These are phyloP conservation scores for Penicillium angulare DNA, from an alignment of 495 filamentous ascomycete genomes.

Conservation along the genomic window DNA sequence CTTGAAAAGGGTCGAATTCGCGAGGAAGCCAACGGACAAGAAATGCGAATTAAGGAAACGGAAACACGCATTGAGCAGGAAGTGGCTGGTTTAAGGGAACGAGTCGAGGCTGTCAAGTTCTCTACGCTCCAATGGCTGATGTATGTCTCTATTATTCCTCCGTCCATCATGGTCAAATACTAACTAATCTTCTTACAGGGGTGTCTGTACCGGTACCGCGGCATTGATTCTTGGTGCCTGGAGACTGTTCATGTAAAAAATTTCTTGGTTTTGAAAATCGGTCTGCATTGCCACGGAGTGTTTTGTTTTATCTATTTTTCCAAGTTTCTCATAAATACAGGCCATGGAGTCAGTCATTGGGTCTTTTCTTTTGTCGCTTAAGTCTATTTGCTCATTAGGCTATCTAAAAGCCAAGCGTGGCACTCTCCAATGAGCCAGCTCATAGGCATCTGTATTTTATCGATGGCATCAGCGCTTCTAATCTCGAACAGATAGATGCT, in stretches of 20 bases:
- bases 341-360: conserved; percentile 10
- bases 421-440: no score
- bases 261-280: background rate
- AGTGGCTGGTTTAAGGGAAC: conserved; percentile 83
- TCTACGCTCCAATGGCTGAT: conserved; percentile 97
- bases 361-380: background rate
- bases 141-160: conserved; percentile 36
- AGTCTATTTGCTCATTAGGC: background rate
- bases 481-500: conserved; percentile 77
- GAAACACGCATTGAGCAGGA: conserved; percentile 98
- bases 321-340: conserved; percentile 17
- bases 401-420: background rate
- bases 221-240: conserved; percentile 94
- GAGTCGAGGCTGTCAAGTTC: conserved; percentile 96
- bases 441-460: conserved; percentile 79
- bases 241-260: conserved; percentile 70
- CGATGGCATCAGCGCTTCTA: conserved; percentile 81
- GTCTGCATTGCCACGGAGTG: conserved; percentile 26
- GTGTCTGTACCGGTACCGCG: conserved; percentile 91
- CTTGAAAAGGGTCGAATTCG: conserved; percentile 95
- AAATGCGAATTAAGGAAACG: conserved; percentile 98
- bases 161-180: conserved; percentile 9
- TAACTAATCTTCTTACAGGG: conserved; percentile 50
- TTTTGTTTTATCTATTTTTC: conserved; percentile 12
- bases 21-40: conserved; percentile 95